These are phyloP conservation scores for Phialophora verrucosa DNA, from an alignment of 2,329 filamentous ascomycete species.

Conservation along the genomic window DNA sequence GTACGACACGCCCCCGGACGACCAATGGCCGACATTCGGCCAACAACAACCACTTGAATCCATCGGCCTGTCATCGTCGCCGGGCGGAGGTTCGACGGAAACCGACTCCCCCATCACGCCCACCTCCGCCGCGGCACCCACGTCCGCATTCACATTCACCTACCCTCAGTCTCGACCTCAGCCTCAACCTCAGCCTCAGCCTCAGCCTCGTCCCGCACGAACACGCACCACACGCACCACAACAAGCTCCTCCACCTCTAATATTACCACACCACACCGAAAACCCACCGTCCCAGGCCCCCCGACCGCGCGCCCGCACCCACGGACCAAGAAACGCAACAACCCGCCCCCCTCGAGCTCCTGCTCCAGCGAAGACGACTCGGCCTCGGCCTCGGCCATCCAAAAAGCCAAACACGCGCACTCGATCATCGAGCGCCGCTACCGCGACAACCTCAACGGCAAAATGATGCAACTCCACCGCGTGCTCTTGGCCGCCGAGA, in stretches of 20 bases:
- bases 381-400: not conserved
- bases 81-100: not conserved
- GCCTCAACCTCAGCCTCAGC: not conserved
- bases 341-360: not conserved
- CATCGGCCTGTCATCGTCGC: not conserved
- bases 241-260: not conserved
- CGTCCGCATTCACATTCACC: not conserved
- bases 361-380: constrained; percentile 15
- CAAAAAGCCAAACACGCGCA: constrained; percentile 27
- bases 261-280: not conserved
- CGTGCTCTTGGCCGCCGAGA: constrained; percentile 23
- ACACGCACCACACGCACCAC: not conserved
- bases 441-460: constrained; percentile 35
- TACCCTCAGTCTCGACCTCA: not conserved
- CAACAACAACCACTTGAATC: not conserved
- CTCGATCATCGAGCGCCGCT: constrained; percentile 33
- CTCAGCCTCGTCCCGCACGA: not conserved
- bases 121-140: not conserved
- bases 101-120: not conserved
- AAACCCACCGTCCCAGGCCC: not conserved
- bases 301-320: not conserved
- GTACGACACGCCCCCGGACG: not conserved
- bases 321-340: constrained; percentile 1
- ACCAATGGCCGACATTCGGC: not conserved
- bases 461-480: constrained; percentile 33